Conservation (phyloP, 1,284 basidiomycete genomes). For the Ustilago trichophora region DNA sequence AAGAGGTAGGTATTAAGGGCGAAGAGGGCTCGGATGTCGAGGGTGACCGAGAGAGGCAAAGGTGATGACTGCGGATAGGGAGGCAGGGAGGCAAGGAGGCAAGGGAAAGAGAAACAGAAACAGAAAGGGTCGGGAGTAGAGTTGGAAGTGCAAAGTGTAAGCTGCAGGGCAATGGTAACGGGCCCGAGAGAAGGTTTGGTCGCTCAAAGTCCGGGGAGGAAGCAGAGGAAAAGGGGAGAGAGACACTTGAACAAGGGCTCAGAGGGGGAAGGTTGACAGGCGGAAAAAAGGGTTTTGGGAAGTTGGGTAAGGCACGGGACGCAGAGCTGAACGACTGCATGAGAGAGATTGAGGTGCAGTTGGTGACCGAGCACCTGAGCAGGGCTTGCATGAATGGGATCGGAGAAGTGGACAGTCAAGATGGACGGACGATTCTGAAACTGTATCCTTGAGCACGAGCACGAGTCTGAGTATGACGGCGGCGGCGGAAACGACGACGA, state of each 20-base stretch:
- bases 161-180: not conserved
- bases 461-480: too few relatives aligned
- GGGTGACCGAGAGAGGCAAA: too few relatives aligned
- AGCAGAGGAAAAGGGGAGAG: not conserved
- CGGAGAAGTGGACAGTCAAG: too few relatives aligned
- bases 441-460: too few relatives aligned
- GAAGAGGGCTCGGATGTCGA: not conserved
- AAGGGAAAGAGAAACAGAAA: not conserved
- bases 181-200: constrained; percentile 5
- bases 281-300: not conserved
- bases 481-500: too few relatives aligned
- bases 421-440: too few relatives aligned
- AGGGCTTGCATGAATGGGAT: not conserved
- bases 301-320: constrained; percentile 1
- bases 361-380: not conserved
- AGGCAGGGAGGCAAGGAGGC: not conserved
- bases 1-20: not conserved
- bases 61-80: not conserved
- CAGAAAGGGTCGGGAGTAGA: too few relatives aligned
- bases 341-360: not conserved
- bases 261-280: not conserved
- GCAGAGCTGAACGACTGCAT: constrained; percentile 1
- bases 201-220: constrained; percentile 29
- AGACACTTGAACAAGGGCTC: not conserved
- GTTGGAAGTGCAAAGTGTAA: not conserved